Conservation (phyloP, 192 early-diverging fungal genomes). For the Chytriomyces hyalinus region DNA sequence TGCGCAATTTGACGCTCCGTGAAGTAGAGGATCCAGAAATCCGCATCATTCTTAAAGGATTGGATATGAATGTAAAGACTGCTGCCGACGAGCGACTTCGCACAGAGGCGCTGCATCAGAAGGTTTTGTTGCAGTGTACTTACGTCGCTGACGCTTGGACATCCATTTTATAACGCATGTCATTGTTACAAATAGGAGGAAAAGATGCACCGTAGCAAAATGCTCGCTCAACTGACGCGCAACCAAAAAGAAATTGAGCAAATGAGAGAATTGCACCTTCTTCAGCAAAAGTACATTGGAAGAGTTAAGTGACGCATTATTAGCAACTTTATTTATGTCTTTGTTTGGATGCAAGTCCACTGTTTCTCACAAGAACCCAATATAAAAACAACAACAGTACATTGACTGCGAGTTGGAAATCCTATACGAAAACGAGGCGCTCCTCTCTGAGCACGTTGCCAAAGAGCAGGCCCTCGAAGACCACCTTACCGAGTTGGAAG, state of each 20-base stretch:
- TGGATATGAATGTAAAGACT: neutral
- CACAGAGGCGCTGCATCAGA: too few relatives aligned
- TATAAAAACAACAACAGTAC: constrained; percentile 3
- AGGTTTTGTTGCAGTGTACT: neutral
- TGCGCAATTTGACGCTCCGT: constrained; percentile 13
- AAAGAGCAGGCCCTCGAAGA: constrained; percentile 16
- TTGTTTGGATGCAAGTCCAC: neutral
- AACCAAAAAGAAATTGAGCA: constrained; percentile 30
- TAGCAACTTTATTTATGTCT: too few relatives aligned
- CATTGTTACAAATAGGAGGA: neutral
- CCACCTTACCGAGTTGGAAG: neutral
- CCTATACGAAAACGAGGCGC: constrained; percentile 26
- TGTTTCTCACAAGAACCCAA: neutral
- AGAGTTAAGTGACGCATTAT: neutral
- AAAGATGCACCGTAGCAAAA: neutral
- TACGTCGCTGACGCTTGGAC: neutral
- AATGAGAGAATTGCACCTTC: constrained; percentile 11
- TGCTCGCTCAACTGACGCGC: neutral
- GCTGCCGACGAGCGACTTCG: too few relatives aligned
- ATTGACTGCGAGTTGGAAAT: constrained; percentile 20
- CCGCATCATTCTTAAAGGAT: constrained; percentile 16
- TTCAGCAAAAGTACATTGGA: constrained; percentile 5
- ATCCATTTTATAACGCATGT: too few relatives aligned
- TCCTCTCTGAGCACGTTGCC: constrained; percentile 5
- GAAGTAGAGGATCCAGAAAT: constrained; percentile 31